Percentiles rank a stretch among this genome's conserved stretches.
These are phyloP conservation scores for Zopfochytrium polystomum DNA, from an alignment of 371 early-diverging fungal species.

Conservation along the genomic window DNA sequence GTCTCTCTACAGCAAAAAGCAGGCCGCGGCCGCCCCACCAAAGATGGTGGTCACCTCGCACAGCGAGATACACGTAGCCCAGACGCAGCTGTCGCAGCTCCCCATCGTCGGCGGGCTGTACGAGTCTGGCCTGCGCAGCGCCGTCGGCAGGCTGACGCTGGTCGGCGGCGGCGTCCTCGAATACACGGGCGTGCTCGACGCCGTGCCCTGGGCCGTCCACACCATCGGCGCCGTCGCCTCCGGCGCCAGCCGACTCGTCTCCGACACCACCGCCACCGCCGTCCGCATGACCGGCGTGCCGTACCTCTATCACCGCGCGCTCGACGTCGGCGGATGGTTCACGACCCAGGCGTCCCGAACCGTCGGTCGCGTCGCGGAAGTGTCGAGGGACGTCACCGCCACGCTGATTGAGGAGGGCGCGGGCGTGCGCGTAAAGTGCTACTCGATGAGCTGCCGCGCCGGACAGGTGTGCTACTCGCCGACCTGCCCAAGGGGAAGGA, in stretches of 20 bases:
- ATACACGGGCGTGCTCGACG: constrained; percentile 39
- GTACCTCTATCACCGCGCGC: constrained; percentile 21
- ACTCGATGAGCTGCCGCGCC: constrained; percentile 35
- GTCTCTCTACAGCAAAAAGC: too few species aligned
- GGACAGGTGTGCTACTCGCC: constrained; percentile 41
- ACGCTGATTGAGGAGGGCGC: constrained; percentile 34
- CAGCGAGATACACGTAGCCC: constrained; percentile 36
- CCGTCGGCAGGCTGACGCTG: constrained; percentile 39
- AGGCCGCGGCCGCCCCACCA: constrained; percentile 5
- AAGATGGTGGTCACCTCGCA: constrained; percentile 37
- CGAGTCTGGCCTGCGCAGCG: constrained; percentile 30
- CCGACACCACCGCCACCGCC: too few species aligned
- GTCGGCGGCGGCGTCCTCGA: constrained; percentile 37
- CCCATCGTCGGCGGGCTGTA: constrained; percentile 42
- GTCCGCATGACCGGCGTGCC: constrained; percentile 34
- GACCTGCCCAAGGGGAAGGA: constrained; percentile 35
- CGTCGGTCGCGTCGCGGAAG: constrained; percentile 20
- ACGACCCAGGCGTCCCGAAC: constrained; percentile 6
- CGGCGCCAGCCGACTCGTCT: constrained; percentile 8
- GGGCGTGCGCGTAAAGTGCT: constrained; percentile 36
- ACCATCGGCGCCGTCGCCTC: constrained; percentile 12
- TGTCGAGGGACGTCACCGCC: constrained; percentile 30
- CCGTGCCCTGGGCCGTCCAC: constrained; percentile 36
- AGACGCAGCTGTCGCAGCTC: constrained; percentile 38
- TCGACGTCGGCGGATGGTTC: constrained; percentile 15